Evolutionary conservation across 108 stramenopile species (phyloP).

Genomic region (Pseudonitzschia delicatissima): DNA sequence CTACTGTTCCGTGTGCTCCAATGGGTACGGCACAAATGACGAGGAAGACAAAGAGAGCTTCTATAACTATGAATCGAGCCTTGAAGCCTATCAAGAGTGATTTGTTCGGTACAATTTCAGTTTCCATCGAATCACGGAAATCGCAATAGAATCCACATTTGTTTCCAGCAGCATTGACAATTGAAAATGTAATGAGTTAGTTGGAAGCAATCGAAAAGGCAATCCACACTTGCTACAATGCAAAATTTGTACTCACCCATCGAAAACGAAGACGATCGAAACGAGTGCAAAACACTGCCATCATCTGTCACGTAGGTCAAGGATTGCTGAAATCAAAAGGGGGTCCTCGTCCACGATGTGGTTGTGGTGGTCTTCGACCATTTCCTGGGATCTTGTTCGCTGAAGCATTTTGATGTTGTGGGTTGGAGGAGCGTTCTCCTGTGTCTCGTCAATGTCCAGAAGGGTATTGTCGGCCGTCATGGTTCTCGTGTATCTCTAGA

Average conservation of each 20-base stretch:
- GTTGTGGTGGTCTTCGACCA: conserved; percentile 30
- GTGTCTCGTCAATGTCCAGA: no score
- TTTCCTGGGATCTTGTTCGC: conserved; percentile 32
- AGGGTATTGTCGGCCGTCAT: conserved; percentile 24
- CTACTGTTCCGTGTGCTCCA: conserved; percentile 83
- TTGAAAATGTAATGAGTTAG: no score
- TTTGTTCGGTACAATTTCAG: no score
- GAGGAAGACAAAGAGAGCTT: conserved; percentile 62
- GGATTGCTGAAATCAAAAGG: conserved; percentile 80
- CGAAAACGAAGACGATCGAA: conserved; percentile 80
- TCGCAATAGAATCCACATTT: not conserved
- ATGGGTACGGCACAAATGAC: conserved; percentile 71
- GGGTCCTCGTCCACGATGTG: conserved; percentile 73
- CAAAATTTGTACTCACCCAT: conserved; percentile 74
- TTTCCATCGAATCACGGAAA: not conserved
- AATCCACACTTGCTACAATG: no score
- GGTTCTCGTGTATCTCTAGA: not conserved
- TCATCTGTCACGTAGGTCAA: conserved; percentile 89
- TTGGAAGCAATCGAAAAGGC: no score
- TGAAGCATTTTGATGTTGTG: conserved; percentile 6
- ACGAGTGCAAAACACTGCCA: conserved; percentile 73
- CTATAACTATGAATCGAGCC: conserved; percentile 65
- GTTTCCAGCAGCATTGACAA: no score
- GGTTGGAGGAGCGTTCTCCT: not conserved
- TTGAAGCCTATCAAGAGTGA: no score